Evolutionary conservation across 2,329 filamentous ascomycete species (phyloP).

Genomic region (Nemania diffusa): DNA sequence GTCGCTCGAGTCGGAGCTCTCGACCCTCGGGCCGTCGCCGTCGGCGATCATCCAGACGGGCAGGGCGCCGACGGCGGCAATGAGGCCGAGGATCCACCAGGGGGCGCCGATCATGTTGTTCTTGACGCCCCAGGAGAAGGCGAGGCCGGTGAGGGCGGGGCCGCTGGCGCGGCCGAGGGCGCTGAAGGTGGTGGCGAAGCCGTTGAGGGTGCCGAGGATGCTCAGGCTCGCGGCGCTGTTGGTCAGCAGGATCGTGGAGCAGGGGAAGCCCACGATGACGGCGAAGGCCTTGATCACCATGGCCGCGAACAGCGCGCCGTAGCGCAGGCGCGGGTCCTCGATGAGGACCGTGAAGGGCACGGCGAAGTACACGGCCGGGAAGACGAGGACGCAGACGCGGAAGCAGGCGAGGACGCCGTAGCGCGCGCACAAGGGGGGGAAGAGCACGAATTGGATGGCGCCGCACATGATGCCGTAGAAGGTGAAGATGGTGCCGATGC

Average conservation of each 20-base stretch:
- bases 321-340: slow-evolving; percentile 58
- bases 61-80: slow-evolving; percentile 73
- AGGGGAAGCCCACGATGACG: slow-evolving; percentile 88
- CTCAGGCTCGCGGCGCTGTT: slow-evolving; percentile 81
- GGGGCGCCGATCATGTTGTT: slow-evolving; percentile 80
- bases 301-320: slow-evolving; percentile 71
- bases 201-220: slow-evolving; percentile 89
- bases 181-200: slow-evolving; percentile 84
- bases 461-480: slow-evolving; percentile 83
- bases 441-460: slow-evolving; percentile 85
- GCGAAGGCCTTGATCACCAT: slow-evolving; percentile 79
- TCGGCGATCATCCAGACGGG: slow-evolving; percentile 80
- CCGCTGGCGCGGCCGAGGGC: slow-evolving; percentile 83
- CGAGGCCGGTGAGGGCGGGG: slow-evolving; percentile 76
- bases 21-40: slow-evolving; percentile 71
- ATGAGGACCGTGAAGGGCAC: slow-evolving; percentile 83
- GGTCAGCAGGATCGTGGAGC: slow-evolving; percentile 87
- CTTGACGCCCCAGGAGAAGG: slow-evolving; percentile 81
- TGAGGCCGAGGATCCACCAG: slow-evolving; percentile 79
- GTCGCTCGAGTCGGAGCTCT: slow-evolving; percentile 19
- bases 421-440: slow-evolving; percentile 77
- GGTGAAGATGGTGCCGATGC: slow-evolving; percentile 88
- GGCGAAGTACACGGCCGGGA: slow-evolving; percentile 81
- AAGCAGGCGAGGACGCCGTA: slow-evolving; percentile 82
- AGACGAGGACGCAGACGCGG: slow-evolving; percentile 70